These are phyloP conservation scores for Colletotrichum liriopes DNA, from an alignment of 2,329 filamentous ascomycete genomes.

Conservation along the genomic window DNA sequence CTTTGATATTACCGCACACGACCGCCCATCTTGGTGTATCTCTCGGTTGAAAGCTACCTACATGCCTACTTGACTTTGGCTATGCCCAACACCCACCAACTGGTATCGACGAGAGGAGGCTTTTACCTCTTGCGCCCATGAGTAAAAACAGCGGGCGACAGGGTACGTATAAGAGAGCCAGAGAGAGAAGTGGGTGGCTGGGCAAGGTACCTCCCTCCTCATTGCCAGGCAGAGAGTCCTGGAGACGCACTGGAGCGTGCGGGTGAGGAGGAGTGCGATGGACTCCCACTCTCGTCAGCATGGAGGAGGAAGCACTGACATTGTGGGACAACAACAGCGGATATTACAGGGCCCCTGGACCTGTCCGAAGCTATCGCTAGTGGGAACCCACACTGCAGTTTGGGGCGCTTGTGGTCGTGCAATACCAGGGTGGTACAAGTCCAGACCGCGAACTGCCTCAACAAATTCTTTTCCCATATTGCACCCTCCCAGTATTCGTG, in stretches of 20 bases:
- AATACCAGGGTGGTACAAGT: conserved; percentile 42
- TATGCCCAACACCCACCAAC: not conserved
- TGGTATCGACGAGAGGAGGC: not conserved
- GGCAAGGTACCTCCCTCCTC: conserved; percentile 8
- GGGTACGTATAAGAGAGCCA: not conserved
- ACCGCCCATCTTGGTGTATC: not conserved
- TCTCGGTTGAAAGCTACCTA: not conserved
- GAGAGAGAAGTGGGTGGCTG: not conserved
- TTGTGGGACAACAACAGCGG: conserved; percentile 39
- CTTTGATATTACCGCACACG: not conserved
- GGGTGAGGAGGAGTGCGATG: conserved; percentile 14
- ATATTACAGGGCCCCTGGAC: conserved; percentile 33
- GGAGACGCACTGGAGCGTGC: conserved; percentile 22
- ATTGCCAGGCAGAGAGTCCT: not conserved
- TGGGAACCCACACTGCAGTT: conserved; percentile 32
- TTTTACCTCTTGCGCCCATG: not conserved
- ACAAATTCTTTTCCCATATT: conserved; percentile 43
- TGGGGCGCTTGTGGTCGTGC: conserved; percentile 20
- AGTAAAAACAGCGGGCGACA: not conserved
- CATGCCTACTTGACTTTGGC: not conserved
- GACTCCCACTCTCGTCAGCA: not conserved
- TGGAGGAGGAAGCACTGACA: conserved; percentile 11
- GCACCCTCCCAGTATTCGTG: not conserved
- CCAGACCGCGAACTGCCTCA: conserved; percentile 37
- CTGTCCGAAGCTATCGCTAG: conserved; percentile 39